Percentiles rank a stretch among this genome's conserved stretches.
phyloP scores from a whole-genome alignment of 2,329 filamentous ascomycete genomes.

The Colletotrichum cordylinicola region DNA sequence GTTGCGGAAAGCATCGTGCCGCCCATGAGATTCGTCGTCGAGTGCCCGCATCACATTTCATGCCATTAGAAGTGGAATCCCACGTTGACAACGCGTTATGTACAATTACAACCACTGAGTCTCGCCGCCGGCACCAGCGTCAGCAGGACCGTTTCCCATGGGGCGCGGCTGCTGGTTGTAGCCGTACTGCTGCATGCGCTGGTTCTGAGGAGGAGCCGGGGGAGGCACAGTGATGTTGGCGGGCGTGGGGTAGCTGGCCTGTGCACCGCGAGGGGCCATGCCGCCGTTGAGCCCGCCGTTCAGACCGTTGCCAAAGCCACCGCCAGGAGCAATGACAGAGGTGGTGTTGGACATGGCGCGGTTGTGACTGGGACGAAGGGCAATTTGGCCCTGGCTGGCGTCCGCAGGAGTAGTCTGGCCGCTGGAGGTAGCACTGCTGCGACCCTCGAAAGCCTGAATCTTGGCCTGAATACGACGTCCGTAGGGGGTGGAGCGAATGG shows the following conservation, averaged over 20 bases:
- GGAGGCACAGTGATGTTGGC: slow-evolving; percentile 35
- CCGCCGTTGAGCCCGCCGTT: slow-evolving; percentile 30
- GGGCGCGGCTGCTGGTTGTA: slow-evolving; percentile 7
- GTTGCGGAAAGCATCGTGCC: slow-evolving; percentile 24
- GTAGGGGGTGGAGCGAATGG: slow-evolving; percentile 90
- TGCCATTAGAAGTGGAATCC: slow-evolving; percentile 9
- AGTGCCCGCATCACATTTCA: slow-evolving; percentile 17
- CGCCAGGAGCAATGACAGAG: slow-evolving; percentile 37
- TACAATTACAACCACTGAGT: slow-evolving; percentile 44
- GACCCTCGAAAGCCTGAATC: slow-evolving; percentile 68
- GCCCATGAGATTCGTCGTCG: slow-evolving; percentile 22
- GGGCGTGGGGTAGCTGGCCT: slow-evolving; percentile 39
- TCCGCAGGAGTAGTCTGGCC: slow-evolving; percentile 60
- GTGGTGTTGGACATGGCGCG: slow-evolving; percentile 48
- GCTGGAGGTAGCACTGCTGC: slow-evolving; percentile 46
- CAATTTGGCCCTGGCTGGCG: slow-evolving; percentile 58
- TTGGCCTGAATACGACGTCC: slow-evolving; percentile 93
- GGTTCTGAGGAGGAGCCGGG: slow-evolving; percentile 21
- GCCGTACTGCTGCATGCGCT: slow-evolving; percentile 11
- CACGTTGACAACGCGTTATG: not conserved
- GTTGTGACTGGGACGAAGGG: slow-evolving; percentile 48
- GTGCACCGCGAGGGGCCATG: slow-evolving; percentile 35
- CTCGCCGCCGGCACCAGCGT: slow-evolving; percentile 33
- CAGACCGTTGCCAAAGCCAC: slow-evolving; percentile 30
- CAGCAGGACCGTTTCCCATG: slow-evolving; percentile 13